Percentiles rank a stretch among this genome's conserved stretches.
These are phyloP conservation scores for Arthrobotrys megalospora DNA, from an alignment of 2,329 filamentous ascomycete genomes.

Conservation along the genomic window DNA sequence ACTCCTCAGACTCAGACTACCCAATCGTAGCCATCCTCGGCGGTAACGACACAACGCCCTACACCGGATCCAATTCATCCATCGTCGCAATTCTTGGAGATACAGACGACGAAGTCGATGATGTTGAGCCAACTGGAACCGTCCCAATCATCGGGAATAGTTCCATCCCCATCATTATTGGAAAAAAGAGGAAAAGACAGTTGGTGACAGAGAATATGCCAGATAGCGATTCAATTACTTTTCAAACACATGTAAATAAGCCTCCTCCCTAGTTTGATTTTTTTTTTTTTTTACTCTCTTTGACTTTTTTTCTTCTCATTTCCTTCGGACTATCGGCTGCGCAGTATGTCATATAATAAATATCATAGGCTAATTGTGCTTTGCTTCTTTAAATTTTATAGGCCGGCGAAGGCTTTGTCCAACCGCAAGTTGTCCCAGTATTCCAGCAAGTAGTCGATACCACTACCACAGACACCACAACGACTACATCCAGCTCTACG, in stretches of 20 bases:
- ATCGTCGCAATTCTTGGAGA: constrained; percentile 27
- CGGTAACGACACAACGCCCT: constrained; percentile 29
- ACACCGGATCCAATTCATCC: constrained; percentile 27
- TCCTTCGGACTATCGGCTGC: not conserved
- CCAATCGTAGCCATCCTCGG: constrained; percentile 36
- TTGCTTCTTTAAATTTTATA: constrained; percentile 22
- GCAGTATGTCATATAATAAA: constrained; percentile 27
- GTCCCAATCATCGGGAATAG: constrained; percentile 23
- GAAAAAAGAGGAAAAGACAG: constrained; percentile 33
- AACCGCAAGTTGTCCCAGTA: constrained; percentile 51
- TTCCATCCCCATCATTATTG: constrained; percentile 29
- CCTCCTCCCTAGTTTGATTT: constrained; percentile 20
- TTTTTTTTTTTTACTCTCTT: not conserved
- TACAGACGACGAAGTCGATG: not conserved
- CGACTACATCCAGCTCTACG: constrained; percentile 43
- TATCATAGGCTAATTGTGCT: constrained; percentile 43
- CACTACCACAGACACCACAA: constrained; percentile 48
- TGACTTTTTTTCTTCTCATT: not conserved
- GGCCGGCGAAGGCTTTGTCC: constrained; percentile 49
- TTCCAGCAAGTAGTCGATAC: constrained; percentile 52
- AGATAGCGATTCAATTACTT: constrained; percentile 49
- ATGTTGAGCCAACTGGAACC: constrained; percentile 2
- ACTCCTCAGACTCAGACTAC: constrained; percentile 18
- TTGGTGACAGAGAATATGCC: constrained; percentile 49
- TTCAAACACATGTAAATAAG: constrained; percentile 55